phyloP scores from a whole-genome alignment of 2,329 filamentous ascomycete genomes.

The Aspergillus floridensis region DNA sequence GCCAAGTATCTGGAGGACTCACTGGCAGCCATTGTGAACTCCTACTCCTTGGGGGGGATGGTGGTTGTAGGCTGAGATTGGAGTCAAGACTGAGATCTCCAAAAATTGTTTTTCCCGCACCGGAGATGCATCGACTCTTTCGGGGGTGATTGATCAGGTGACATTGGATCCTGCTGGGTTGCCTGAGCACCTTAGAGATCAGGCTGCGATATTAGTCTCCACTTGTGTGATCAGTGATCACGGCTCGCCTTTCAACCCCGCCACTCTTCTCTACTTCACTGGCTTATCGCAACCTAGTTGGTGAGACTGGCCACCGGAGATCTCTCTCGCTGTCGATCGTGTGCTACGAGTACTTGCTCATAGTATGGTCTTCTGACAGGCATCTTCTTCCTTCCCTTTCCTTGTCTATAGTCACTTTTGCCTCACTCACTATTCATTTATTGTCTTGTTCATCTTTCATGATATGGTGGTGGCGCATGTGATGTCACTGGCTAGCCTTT shows the following conservation, averaged over 20 bases:
- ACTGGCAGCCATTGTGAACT: slow-evolving; percentile 38
- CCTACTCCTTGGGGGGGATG: not conserved
- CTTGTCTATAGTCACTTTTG: not conserved
- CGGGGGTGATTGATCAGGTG: slow-evolving; percentile 13
- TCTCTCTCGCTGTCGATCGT: slow-evolving; percentile 11
- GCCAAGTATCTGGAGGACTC: slow-evolving; percentile 41
- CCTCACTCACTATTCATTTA: not conserved
- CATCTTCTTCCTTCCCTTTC: not conserved
- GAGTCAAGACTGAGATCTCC: slow-evolving; percentile 14
- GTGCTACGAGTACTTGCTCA: not conserved
- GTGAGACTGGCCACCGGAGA: slow-evolving; percentile 1
- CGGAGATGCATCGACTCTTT: slow-evolving; percentile 14
- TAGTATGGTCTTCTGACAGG: slow-evolving; percentile 9
- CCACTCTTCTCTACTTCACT: not conserved
- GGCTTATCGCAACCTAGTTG: not conserved
- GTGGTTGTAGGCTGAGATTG: slow-evolving; percentile 17
- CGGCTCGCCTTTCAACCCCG: slow-evolving; percentile 7
- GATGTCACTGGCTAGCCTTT: slow-evolving; percentile 22
- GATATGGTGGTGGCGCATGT: slow-evolving; percentile 12
- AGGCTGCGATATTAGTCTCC: slow-evolving; percentile 10
- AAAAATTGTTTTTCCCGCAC: slow-evolving; percentile 36
- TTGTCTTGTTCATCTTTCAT: slow-evolving; percentile 2
- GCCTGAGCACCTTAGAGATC: slow-evolving; percentile 4
- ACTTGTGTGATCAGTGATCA: slow-evolving; percentile 9
- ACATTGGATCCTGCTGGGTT: not conserved